Conservation (phyloP, 2,329 filamentous ascomycete species). For the Microthyrium microscopicum region DNA sequence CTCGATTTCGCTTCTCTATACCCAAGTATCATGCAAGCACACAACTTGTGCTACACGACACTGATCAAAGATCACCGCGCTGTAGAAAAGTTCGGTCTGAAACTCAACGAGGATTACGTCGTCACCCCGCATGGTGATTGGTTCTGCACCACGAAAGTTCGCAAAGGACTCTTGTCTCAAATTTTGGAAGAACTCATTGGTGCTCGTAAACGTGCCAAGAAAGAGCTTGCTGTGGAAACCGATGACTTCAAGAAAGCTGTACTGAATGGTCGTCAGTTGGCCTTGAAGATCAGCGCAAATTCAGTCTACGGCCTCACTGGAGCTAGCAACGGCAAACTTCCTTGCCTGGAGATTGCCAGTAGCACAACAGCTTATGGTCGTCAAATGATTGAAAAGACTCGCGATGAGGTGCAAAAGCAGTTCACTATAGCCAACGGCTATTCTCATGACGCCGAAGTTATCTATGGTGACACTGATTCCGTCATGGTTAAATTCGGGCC, state of each 20-base stretch:
- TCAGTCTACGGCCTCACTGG: conserved; percentile 95
- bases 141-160: conserved; percentile 74
- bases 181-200: conserved; percentile 85
- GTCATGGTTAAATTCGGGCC: conserved; percentile 99
- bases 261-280: conserved; percentile 88
- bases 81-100: conserved; percentile 58
- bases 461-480: conserved; percentile 97
- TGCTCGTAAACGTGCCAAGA: conserved; percentile 92
- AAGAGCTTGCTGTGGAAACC: conserved; percentile 71
- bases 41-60: conserved; percentile 96
- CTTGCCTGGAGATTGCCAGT: conserved; percentile 86
- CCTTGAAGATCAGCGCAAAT: conserved; percentile 92
- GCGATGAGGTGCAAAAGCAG: conserved; percentile 77
- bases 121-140: conserved; percentile 87
- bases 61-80: conserved; percentile 63
- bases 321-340: conserved; percentile 87
- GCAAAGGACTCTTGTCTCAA: conserved; percentile 82
- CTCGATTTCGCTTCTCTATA: conserved; percentile 98
- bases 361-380: conserved; percentile 94
- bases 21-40: conserved; percentile 95
- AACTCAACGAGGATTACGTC: conserved; percentile 90
- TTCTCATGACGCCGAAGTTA: conserved; percentile 84
- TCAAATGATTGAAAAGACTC: conserved; percentile 98
- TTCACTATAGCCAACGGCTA: conserved; percentile 94
- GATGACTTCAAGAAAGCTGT: conserved; percentile 98